Conservation (phyloP, 345 rosid species). For the Gossypium ekmanianum region DNA sequence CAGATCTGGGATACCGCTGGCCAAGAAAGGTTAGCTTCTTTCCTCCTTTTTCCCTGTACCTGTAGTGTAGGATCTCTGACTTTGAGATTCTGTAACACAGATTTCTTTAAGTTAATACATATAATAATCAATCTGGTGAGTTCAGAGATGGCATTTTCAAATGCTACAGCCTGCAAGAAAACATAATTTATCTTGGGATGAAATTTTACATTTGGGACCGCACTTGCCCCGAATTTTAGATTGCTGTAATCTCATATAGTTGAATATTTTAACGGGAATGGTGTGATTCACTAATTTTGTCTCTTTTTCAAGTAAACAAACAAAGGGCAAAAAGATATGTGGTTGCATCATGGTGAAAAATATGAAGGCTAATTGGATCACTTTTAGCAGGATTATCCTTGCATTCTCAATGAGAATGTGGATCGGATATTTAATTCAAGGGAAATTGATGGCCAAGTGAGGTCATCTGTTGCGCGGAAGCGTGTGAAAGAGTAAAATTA, state of each 20-base stretch:
- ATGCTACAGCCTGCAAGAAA: background rate
- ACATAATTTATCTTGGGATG: background rate
- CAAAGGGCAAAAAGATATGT: background rate
- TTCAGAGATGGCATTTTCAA: background rate
- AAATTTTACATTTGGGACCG: too few relatives aligned
- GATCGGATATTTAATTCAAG: too few relatives aligned
- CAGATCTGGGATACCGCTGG: slow-evolving; percentile 99
- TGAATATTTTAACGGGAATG: background rate
- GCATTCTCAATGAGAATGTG: too few relatives aligned
- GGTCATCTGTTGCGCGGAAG: too few relatives aligned
- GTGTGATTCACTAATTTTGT: too few relatives aligned
- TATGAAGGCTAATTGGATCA: background rate
- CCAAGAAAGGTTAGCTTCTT: slow-evolving; percentile 63
- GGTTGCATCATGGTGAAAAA: background rate
- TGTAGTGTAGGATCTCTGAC: background rate
- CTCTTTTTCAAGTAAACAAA: background rate
- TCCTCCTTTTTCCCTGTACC: background rate
- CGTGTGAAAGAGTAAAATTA: too few relatives aligned
- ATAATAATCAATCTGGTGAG: background rate
- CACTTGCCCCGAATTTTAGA: background rate
- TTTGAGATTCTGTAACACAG: background rate
- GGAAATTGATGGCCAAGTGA: background rate
- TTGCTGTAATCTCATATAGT: background rate
- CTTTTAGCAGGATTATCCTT: background rate
- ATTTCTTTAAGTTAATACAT: background rate